phyloP scores from a whole-genome alignment of 306 rosid genomes.

The Vigna mungo region DNA sequence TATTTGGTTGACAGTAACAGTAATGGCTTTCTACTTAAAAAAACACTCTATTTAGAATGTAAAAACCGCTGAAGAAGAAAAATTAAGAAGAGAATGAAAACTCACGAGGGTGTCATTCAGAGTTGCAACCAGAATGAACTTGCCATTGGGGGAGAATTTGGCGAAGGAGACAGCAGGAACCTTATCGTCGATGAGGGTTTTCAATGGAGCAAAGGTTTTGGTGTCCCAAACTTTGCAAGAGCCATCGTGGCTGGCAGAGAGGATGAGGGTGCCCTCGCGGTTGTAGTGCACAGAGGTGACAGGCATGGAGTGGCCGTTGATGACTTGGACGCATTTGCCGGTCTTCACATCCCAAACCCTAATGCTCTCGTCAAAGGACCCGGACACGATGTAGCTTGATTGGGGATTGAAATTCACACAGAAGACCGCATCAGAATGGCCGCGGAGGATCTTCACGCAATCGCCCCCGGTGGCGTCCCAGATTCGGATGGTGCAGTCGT shows the following conservation, averaged over 20 bases:
- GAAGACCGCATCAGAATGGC: conserved; percentile 74
- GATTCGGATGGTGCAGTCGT: conserved; percentile 87
- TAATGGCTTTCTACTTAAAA: too few relatives aligned
- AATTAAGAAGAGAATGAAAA: background rate
- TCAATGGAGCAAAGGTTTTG: conserved; percentile 55
- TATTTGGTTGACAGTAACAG: too few relatives aligned
- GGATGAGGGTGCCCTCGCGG: conserved; percentile 89
- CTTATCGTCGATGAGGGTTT: conserved; percentile 79
- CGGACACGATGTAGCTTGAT: conserved; percentile 82
- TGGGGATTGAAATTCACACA: conserved; percentile 91
- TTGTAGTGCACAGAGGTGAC: conserved; percentile 86
- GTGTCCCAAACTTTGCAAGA: conserved; percentile 94
- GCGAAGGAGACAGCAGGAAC: conserved; percentile 79
- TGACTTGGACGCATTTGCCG: conserved; percentile 67
- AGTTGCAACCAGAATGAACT: conserved; percentile 88
- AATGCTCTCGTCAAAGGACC: conserved; percentile 81
- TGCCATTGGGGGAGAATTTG: conserved; percentile 94
- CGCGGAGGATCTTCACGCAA: conserved; percentile 85
- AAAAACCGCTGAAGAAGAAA: background rate
- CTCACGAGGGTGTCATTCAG: conserved; percentile 92
- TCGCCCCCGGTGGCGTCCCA: conserved; percentile 83
- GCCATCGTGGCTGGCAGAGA: conserved; percentile 91
- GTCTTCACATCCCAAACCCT: conserved; percentile 98
- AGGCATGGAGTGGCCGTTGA: conserved; percentile 76
- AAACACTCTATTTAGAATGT: background rate